Evolutionary conservation across 148 eudicot genomes (phyloP).

Genomic region (Rhododendron kiyosumense): DNA sequence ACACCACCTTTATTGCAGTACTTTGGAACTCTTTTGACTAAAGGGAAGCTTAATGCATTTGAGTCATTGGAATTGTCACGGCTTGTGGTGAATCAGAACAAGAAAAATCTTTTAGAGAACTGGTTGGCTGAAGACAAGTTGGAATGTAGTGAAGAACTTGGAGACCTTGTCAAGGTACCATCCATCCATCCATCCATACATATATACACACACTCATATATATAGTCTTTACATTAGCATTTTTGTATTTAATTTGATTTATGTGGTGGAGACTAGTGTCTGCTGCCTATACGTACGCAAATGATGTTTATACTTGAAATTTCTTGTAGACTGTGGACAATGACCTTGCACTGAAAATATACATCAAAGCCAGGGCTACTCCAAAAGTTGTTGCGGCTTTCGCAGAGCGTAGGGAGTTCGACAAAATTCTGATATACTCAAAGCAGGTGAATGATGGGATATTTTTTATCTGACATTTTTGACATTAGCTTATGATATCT

Average conservation of each 20-base stretch:
- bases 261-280: background rate
- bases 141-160: conserved; percentile 98
- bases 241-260: background rate
- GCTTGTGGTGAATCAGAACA: conserved; percentile 94
- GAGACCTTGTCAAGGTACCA: conserved; percentile 92
- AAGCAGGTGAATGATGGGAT: conserved; percentile 58
- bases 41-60: conserved; percentile 91
- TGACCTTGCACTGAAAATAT: conserved; percentile 93
- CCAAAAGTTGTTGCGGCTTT: conserved; percentile 97
- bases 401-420: conserved; percentile 95
- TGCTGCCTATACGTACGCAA: background rate
- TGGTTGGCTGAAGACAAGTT: conserved; percentile 98
- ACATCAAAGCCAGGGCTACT: conserved; percentile 93
- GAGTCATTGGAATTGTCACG: conserved; percentile 95
- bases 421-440: conserved; percentile 88
- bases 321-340: conserved; percentile 85
- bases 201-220: background rate
- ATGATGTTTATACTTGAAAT: conserved; percentile 1
- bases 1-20: conserved; percentile 95
- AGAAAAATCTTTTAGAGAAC: conserved; percentile 89
- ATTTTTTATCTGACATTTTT: background rate
- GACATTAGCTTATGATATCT: background rate
- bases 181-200: background rate
- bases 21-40: conserved; percentile 86
- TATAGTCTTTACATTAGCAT: background rate